These are phyloP conservation scores for Pseudogymnoascus sp. DNA, from an alignment of 2,329 filamentous ascomycete genomes.

Conservation along the genomic window DNA sequence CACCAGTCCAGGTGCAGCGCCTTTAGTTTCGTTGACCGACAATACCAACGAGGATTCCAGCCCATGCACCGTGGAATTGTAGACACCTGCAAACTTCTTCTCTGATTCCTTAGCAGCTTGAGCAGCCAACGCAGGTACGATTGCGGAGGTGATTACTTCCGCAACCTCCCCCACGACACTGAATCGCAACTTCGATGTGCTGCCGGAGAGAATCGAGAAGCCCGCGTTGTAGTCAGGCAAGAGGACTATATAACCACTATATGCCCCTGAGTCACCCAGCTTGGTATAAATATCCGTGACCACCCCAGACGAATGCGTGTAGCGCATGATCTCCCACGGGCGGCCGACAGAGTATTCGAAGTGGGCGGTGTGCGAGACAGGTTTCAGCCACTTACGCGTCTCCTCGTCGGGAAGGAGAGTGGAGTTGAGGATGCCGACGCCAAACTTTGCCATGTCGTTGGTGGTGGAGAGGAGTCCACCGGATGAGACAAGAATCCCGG, in stretches of 20 bases:
- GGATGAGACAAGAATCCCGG: slow-evolving; percentile 27
- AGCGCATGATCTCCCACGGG: slow-evolving; percentile 42
- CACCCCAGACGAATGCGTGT: slow-evolving; percentile 32
- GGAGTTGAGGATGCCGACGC: slow-evolving; percentile 36
- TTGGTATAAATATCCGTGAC: slow-evolving; percentile 43
- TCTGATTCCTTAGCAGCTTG: slow-evolving; percentile 9
- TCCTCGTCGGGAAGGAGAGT: slow-evolving; percentile 33
- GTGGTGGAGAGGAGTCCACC: slow-evolving; percentile 38
- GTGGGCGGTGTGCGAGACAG: slow-evolving; percentile 32
- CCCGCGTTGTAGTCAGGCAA: slow-evolving; percentile 42
- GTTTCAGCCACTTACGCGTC: slow-evolving; percentile 42
- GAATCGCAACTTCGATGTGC: slow-evolving; percentile 11
- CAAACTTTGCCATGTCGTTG: slow-evolving; percentile 36
- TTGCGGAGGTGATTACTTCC: slow-evolving; percentile 19
- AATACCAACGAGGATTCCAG: slow-evolving; percentile 27
- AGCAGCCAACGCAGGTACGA: slow-evolving; percentile 24
- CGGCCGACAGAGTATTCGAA: slow-evolving; percentile 35
- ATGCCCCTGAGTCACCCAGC: slow-evolving; percentile 36
- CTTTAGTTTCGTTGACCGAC: slow-evolving; percentile 13
- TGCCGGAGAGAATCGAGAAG: slow-evolving; percentile 34
- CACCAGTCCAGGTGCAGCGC: slow-evolving; percentile 23
- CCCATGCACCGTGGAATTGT: slow-evolving; percentile 20
- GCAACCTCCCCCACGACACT: slow-evolving; percentile 12
- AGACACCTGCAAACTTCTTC: slow-evolving; percentile 11
- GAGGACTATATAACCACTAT: slow-evolving; percentile 35